Percentiles rank a stretch among this genome's conserved stretches.
Evolutionary conservation across 305 asterid genomes (phyloP).

Genomic region (Fraxinus sp.): DNA sequence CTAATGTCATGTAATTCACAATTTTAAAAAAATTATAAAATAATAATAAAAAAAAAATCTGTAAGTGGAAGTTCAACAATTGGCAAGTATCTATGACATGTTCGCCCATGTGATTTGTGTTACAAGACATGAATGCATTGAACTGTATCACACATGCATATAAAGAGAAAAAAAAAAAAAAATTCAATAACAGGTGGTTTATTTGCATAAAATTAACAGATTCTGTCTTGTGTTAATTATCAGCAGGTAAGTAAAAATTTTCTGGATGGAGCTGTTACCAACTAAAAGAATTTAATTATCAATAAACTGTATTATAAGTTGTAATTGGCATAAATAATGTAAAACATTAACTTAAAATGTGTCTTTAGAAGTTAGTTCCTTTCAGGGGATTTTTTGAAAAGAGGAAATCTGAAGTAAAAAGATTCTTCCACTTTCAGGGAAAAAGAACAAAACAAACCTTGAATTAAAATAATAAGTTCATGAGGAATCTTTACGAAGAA

Average conservation of each 20-base stretch:
- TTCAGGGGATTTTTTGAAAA: neutral
- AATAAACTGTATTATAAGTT: neutral
- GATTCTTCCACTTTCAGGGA: neutral
- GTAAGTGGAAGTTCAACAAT: neutral
- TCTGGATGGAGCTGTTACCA: neutral
- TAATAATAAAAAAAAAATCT: neutral
- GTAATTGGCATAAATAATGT: neutral
- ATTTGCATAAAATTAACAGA: neutral
- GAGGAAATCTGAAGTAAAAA: neutral
- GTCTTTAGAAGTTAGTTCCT: neutral
- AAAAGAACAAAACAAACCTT: neutral
- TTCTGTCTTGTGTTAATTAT: neutral
- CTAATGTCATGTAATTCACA: neutral
- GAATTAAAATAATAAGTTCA: neutral
- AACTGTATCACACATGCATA: neutral
- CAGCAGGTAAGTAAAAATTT: neutral
- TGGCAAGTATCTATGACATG: neutral
- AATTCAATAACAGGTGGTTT: neutral
- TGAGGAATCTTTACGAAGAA: neutral
- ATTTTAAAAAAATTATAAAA: neutral
- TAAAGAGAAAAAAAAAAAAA: neutral
- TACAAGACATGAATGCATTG: neutral
- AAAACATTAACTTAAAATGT: neutral
- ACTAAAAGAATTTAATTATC: neutral
- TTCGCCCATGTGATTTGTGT: neutral